Evolutionary conservation across 2,329 filamentous ascomycete species (phyloP).

Genomic region (Xylaria sp.): DNA sequence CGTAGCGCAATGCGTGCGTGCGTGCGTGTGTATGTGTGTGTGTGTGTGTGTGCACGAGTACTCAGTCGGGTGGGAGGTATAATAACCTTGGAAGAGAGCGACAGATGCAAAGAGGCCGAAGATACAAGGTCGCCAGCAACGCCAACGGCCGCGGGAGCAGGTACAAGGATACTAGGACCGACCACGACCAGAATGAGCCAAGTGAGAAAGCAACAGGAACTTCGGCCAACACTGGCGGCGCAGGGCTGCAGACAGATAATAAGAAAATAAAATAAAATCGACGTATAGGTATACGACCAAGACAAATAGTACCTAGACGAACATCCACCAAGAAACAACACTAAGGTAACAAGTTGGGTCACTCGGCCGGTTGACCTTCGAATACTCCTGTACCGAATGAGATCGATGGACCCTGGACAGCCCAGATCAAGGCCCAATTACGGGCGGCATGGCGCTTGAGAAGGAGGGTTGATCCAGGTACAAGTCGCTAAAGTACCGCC

Average conservation of each 20-base stretch:
- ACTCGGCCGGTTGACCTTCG: constrained; percentile 44
- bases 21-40: background rate
- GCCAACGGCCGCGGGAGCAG: constrained; percentile 36
- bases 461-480: constrained; percentile 34
- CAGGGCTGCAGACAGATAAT: constrained; percentile 15
- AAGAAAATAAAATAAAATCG: constrained; percentile 26
- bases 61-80: constrained; percentile 22
- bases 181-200: constrained; percentile 15
- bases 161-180: constrained; percentile 39
- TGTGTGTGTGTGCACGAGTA: background rate
- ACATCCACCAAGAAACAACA: constrained; percentile 32
- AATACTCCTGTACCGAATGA: constrained; percentile 45
- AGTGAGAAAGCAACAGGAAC: background rate
- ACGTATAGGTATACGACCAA: constrained; percentile 25
- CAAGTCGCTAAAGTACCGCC: constrained; percentile 40
- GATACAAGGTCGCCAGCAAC: constrained; percentile 40
- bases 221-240: background rate
- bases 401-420: constrained; percentile 45
- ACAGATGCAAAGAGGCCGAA: constrained; percentile 39
- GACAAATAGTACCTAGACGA: constrained; percentile 30
- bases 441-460: constrained; percentile 49
- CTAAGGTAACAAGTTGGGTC: constrained; percentile 23
- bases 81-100: constrained; percentile 29
- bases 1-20: constrained; percentile 6
- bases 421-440: constrained; percentile 43